Evolutionary conservation across 805 yeast genomes (phyloP).

Genomic region (Saturnispora galanensis): DNA sequence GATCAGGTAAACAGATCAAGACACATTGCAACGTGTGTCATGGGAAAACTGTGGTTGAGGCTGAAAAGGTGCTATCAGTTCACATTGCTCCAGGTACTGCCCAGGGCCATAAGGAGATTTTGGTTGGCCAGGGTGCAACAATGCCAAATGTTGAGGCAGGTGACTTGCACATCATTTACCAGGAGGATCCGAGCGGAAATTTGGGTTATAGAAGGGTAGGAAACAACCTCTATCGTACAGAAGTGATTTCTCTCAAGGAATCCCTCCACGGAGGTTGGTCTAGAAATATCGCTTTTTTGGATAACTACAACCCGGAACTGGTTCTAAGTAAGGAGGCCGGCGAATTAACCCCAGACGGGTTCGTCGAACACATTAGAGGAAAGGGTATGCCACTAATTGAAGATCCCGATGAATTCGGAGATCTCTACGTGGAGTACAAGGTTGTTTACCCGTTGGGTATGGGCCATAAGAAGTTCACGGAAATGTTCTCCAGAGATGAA

Average conservation of each 20-base stretch:
- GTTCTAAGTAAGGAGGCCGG: slow-evolving; percentile 42
- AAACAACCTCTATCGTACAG: slow-evolving; percentile 67
- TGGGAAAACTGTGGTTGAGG: slow-evolving; percentile 58
- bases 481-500: slow-evolving; percentile 23
- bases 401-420: slow-evolving; percentile 45
- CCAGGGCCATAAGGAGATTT: slow-evolving; percentile 45
- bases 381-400: slow-evolving; percentile 76
- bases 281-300: slow-evolving; percentile 58
- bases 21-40: slow-evolving; percentile 59
- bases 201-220: slow-evolving; percentile 84
- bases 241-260: slow-evolving; percentile 61
- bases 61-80: slow-evolving; percentile 46
- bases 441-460: slow-evolving; percentile 36
- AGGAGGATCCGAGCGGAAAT: slow-evolving; percentile 45
- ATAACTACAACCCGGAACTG: slow-evolving; percentile 40
- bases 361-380: slow-evolving; percentile 59
- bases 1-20: slow-evolving; percentile 59
- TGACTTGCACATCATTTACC: slow-evolving; percentile 53
- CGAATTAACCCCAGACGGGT: slow-evolving; percentile 48
- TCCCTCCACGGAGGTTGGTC: slow-evolving; percentile 76
- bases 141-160: slow-evolving; percentile 80
- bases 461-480: slow-evolving; percentile 5
- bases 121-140: slow-evolving; percentile 74
- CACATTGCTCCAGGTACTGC: slow-evolving; percentile 63
- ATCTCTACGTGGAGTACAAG: slow-evolving; percentile 39